These are phyloP conservation scores for Rhizopus microsporus DNA, from an alignment of 371 early-diverging fungal species.

Conservation along the genomic window DNA sequence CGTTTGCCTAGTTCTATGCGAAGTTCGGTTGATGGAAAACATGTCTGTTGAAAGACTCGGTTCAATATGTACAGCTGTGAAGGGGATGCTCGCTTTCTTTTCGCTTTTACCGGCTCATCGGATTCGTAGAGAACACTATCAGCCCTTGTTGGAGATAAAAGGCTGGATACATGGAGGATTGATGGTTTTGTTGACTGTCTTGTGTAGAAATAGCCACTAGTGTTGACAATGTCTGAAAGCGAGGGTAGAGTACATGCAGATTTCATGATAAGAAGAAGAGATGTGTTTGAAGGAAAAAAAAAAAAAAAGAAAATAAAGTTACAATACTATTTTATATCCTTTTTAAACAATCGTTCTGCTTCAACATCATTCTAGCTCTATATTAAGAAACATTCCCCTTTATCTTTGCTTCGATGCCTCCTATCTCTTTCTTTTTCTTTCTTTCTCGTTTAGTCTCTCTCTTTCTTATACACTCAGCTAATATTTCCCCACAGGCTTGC, in stretches of 20 bases:
- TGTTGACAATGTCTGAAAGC: slow-evolving; percentile 34
- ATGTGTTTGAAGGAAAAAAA: neutral
- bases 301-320: neutral
- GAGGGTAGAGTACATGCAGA: slow-evolving; percentile 37
- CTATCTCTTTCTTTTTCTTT: neutral
- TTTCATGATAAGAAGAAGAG: slow-evolving; percentile 9
- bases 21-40: slow-evolving; percentile 70
- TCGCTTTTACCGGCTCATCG: slow-evolving; percentile 39
- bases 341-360: too few species aligned
- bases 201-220: neutral
- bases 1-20: slow-evolving; percentile 83
- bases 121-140: slow-evolving; percentile 2
- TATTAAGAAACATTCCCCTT: neutral
- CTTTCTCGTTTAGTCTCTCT: neutral
- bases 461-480: neutral
- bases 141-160: slow-evolving; percentile 6
- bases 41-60: slow-evolving; percentile 54
- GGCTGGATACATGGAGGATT: slow-evolving; percentile 11
- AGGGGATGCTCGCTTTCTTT: slow-evolving; percentile 50
- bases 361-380: neutral
- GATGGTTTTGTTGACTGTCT: neutral
- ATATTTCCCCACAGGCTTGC: neutral
- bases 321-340: neutral
- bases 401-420: neutral
- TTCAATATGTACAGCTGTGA: slow-evolving; percentile 51